Percentiles rank a stretch among this genome's conserved stretches.
phyloP scores from a whole-genome alignment of 2,329 filamentous ascomycete species.

The Fusarium sp. region DNA sequence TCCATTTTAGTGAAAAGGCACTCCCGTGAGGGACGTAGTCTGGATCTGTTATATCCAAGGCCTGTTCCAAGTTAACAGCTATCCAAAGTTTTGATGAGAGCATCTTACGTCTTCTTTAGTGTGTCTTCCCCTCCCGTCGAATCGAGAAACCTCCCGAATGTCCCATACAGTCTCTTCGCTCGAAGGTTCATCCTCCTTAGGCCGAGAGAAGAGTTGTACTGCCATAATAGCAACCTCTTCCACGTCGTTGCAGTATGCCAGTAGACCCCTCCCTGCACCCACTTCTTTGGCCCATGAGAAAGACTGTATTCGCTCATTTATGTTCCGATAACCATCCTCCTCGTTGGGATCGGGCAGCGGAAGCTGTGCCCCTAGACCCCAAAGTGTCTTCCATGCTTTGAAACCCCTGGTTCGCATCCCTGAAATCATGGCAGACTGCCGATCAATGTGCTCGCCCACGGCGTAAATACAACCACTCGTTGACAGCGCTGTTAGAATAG shows the following conservation, averaged over 20 bases:
- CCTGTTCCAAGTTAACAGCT: slow-evolving; percentile 43
- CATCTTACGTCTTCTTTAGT: slow-evolving; percentile 48
- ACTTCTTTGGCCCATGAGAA: slow-evolving; percentile 67
- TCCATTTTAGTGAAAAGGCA: slow-evolving; percentile 67
- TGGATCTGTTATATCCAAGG: slow-evolving; percentile 56
- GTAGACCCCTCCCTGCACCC: slow-evolving; percentile 57
- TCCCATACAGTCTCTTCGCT: slow-evolving; percentile 59
- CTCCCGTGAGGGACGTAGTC: slow-evolving; percentile 64
- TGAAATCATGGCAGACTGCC: slow-evolving; percentile 45
- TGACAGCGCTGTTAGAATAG: slow-evolving; percentile 65
- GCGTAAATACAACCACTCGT: slow-evolving; percentile 64
- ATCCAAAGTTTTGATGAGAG: not conserved
- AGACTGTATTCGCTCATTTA: slow-evolving; percentile 62
- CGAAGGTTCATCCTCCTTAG: slow-evolving; percentile 33
- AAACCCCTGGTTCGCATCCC: slow-evolving; percentile 57
- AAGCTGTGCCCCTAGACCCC: slow-evolving; percentile 67
- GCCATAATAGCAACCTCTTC: slow-evolving; percentile 65
- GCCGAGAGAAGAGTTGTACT: slow-evolving; percentile 56
- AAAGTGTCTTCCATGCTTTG: slow-evolving; percentile 66
- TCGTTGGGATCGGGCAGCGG: slow-evolving; percentile 60
- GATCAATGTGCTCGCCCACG: slow-evolving; percentile 63
- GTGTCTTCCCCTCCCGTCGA: slow-evolving; percentile 63
- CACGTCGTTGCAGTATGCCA: slow-evolving; percentile 66
- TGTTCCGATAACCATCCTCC: slow-evolving; percentile 51
- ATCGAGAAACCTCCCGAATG: slow-evolving; percentile 64